Conservation (phyloP, 2,329 filamentous ascomycete species). For the Venturia oleaginea region DNA sequence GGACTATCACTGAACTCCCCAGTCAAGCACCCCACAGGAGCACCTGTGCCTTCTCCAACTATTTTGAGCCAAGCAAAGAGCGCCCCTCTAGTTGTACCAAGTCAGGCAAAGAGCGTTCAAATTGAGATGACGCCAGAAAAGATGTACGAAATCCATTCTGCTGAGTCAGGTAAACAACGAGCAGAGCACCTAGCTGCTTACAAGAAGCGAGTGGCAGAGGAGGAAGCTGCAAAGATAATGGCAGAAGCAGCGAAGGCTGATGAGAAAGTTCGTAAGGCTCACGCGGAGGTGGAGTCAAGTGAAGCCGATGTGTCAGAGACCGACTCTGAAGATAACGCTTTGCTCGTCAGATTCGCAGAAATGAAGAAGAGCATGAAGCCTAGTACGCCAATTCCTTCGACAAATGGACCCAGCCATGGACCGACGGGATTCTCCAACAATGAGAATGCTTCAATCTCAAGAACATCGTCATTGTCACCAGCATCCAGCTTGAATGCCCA, state of each 20-base stretch:
- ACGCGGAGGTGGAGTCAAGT: neutral
- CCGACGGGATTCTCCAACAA: neutral
- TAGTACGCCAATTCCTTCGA: neutral
- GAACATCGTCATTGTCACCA: neutral
- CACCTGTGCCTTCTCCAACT: neutral
- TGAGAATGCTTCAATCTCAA: neutral
- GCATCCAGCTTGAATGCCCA: neutral
- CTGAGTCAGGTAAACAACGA: neutral
- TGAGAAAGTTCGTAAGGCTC: neutral
- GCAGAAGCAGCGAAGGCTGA: neutral
- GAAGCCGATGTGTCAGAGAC: neutral
- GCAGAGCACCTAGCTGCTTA: neutral
- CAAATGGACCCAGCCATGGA: neutral
- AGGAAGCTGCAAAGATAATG: neutral
- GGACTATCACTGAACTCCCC: neutral
- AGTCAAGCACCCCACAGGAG: neutral
- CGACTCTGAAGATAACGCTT: neutral
- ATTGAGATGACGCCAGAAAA: neutral
- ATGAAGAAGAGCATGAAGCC: neutral
- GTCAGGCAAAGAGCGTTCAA: neutral
- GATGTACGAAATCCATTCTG: neutral
- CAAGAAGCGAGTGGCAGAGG: neutral
- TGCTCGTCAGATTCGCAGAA: neutral
- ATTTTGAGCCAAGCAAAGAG: neutral
- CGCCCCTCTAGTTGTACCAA: neutral